phyloP scores from a whole-genome alignment of 106 monocot species.

The Posidonia australis region DNA sequence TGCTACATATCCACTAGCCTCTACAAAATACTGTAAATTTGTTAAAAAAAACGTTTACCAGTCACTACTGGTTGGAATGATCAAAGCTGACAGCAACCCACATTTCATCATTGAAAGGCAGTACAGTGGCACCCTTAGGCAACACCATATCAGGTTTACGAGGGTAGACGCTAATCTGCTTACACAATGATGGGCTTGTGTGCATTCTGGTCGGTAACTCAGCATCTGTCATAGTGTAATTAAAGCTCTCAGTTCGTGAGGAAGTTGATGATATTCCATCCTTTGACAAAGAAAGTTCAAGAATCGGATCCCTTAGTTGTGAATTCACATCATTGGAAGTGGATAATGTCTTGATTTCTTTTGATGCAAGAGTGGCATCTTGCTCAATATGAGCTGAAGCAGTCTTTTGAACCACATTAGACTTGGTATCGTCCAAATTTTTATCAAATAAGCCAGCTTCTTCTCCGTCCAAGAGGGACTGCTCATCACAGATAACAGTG shows the following conservation, averaged over 20 bases:
- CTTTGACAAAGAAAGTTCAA: background rate
- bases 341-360: background rate
- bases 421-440: too few relatives aligned
- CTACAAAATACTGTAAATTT: too few relatives aligned
- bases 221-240: too few relatives aligned
- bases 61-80: background rate
- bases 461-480: background rate
- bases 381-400: background rate
- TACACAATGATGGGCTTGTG: too few relatives aligned
- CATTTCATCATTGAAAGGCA: conserved; percentile 59
- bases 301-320: background rate
- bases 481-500: background rate
- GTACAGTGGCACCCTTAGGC: conserved; percentile 34
- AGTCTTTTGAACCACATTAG: background rate
- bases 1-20: too few relatives aligned
- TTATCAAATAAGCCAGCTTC: too few relatives aligned
- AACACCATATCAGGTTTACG: conserved; percentile 27
- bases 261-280: background rate
- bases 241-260: background rate
- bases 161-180: conserved; percentile 23
- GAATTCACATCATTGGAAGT: background rate
- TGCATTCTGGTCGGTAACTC: too few relatives aligned
- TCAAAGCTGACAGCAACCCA: conserved; percentile 59
- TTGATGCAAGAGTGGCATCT: background rate
- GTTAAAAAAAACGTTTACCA: too few relatives aligned